These are phyloP conservation scores for Ganoderma lucidum DNA, from an alignment of 1,284 basidiomycete species.

Conservation along the genomic window DNA sequence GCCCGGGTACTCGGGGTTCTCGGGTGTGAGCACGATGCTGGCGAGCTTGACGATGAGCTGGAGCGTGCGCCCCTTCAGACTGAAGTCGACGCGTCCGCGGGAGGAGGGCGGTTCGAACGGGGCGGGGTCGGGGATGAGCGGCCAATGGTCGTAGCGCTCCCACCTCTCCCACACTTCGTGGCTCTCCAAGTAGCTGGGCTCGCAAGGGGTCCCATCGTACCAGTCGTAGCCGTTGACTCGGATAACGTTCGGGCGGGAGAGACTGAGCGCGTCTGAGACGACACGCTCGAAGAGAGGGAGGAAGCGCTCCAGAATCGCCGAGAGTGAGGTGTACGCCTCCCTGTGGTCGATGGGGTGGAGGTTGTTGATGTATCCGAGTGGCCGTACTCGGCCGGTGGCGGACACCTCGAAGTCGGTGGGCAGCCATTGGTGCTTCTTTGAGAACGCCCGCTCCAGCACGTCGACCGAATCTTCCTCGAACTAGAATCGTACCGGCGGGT, in stretches of 20 bases:
- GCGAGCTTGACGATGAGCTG: background rate
- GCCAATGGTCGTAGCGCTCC: conserved; percentile 5
- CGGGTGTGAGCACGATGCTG: conserved; percentile 1
- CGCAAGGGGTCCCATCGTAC: conserved; percentile 1
- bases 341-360: conserved; percentile 11
- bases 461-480: background rate
- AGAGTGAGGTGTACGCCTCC: conserved; percentile 9
- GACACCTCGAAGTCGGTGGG: conserved; percentile 22
- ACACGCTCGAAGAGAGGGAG: conserved; percentile 21
- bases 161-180: too few species aligned
- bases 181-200: background rate
- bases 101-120: conserved; percentile 9
- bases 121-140: conserved; percentile 14
- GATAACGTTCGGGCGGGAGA: too few species aligned
- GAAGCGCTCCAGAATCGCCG: conserved; percentile 17
- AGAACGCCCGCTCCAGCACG: background rate
- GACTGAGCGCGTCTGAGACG: conserved; percentile 9
- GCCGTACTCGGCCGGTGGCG: conserved; percentile 6
- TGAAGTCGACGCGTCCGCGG: background rate
- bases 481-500: background rate
- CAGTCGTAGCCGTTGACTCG: too few species aligned
- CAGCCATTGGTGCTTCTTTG: conserved; percentile 20
- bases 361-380: conserved; percentile 24
- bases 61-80: background rate
- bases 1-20: conserved; percentile 2